Conservation (phyloP, 495 filamentous ascomycete species). For the Elaphomyces granulatus region DNA sequence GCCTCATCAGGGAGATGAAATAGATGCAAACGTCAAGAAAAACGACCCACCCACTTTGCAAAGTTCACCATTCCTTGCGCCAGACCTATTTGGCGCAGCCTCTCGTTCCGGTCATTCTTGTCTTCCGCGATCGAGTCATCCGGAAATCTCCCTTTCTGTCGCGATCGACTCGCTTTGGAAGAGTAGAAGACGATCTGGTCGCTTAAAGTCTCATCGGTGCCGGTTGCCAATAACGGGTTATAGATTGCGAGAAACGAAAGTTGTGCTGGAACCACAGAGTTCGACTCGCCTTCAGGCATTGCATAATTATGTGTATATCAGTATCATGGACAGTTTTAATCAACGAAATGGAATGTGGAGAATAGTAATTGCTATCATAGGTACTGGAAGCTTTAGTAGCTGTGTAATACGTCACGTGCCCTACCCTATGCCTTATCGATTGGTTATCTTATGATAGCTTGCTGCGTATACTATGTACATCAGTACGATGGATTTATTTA, state of each 20-base stretch:
- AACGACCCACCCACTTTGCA: constrained; percentile 46
- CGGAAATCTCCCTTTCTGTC: constrained; percentile 22
- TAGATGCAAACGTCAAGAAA: too few relatives aligned
- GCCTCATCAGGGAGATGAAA: not conserved
- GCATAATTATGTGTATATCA: constrained; percentile 11
- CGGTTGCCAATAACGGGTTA: constrained; percentile 71
- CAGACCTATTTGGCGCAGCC: constrained; percentile 82
- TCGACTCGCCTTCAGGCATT: constrained; percentile 27
- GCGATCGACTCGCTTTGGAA: constrained; percentile 31
- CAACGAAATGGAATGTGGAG: too few relatives aligned
- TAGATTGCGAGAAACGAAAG: constrained; percentile 85
- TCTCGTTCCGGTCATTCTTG: constrained; percentile 60
- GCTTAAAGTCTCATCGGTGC: constrained; percentile 68
- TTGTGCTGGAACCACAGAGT: constrained; percentile 55
- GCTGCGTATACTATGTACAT: too few relatives aligned
- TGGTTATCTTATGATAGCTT: too few relatives aligned
- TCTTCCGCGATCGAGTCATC: constrained; percentile 34
- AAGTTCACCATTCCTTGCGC: constrained; percentile 97
- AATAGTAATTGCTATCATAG: too few relatives aligned
- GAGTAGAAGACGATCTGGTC: constrained; percentile 92
- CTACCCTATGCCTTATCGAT: too few relatives aligned
- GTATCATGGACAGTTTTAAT: too few relatives aligned
- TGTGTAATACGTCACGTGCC: too few relatives aligned
- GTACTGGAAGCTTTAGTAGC: too few relatives aligned
- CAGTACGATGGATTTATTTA: too few relatives aligned